Evolutionary conservation across 805 yeast genomes (phyloP).

Genomic region (Saccharomyces jurei): DNA sequence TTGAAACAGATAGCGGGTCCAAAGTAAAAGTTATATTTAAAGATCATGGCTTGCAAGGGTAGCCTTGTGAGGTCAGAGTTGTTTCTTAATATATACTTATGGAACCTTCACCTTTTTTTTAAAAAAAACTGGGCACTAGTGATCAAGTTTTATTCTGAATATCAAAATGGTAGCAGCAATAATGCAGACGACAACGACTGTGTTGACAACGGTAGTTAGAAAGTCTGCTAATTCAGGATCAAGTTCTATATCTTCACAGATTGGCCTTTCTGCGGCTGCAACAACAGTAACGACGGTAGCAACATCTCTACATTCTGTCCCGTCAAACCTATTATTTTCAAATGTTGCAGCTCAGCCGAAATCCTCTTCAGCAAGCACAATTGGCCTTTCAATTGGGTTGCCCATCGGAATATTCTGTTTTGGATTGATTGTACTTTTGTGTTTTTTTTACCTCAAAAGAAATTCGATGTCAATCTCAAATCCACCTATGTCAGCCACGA

Average conservation of each 20-base stretch:
- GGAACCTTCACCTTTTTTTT: background rate
- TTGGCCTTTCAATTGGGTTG: slow-evolving; percentile 27
- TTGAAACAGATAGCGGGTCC: background rate
- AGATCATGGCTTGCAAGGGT: background rate
- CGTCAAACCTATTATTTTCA: background rate
- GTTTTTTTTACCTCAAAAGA: slow-evolving; percentile 12
- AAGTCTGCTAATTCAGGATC: background rate
- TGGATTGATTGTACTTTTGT: slow-evolving; percentile 14
- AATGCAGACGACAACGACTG: background rate
- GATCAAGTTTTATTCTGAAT: background rate
- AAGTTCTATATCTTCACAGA: background rate
- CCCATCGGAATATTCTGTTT: slow-evolving; percentile 26
- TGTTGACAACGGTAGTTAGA: background rate
- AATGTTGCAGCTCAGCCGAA: slow-evolving; percentile 3
- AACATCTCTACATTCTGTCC: background rate
- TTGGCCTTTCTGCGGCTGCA: background rate
- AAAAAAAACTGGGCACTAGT: background rate
- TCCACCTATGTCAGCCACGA: slow-evolving; percentile 5
- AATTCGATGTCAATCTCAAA: background rate
- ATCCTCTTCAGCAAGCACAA: slow-evolving; percentile 8
- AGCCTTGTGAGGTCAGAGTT: background rate
- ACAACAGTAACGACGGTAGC: background rate
- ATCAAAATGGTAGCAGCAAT: background rate
- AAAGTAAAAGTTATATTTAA: background rate
- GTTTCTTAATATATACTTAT: background rate